These are phyloP conservation scores for Citrus glauca DNA, from an alignment of 345 rosid genomes.

Conservation along the genomic window DNA sequence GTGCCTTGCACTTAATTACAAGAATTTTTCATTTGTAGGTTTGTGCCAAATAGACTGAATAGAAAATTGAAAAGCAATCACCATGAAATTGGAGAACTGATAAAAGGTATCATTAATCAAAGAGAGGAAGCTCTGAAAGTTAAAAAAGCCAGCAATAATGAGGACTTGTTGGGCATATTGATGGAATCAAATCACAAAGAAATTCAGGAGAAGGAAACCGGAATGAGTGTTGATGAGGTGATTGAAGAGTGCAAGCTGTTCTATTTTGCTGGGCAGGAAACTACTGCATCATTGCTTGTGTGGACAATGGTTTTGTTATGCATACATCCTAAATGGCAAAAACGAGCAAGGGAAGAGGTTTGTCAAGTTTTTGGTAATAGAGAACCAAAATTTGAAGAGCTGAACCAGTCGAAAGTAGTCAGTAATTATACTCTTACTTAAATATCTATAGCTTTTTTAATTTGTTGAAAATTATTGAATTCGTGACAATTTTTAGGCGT, in stretches of 20 bases:
- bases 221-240: conserved; percentile 37
- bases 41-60: conserved; percentile 38
- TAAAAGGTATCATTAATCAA: conserved; percentile 31
- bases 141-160: conserved; percentile 16
- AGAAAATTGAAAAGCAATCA: conserved; percentile 35
- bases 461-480: too few species aligned
- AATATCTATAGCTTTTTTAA: too few species aligned
- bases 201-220: conserved; percentile 21
- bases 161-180: conserved; percentile 41
- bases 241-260: conserved; percentile 68
- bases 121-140: conserved; percentile 34
- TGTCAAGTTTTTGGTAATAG: conserved; percentile 25
- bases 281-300: conserved; percentile 40
- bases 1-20: neutral
- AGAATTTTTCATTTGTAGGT: conserved; percentile 21
- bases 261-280: conserved; percentile 64
- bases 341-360: conserved; percentile 49
- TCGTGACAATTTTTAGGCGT: too few species aligned
- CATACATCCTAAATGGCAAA: conserved; percentile 55
- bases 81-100: conserved; percentile 22
- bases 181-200: conserved; percentile 35
- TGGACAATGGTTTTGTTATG: conserved; percentile 52
- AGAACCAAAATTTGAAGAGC: conserved; percentile 35
- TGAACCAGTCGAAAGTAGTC: conserved; percentile 29
- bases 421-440: neutral